phyloP scores from a whole-genome alignment of 192 early-diverging fungal species.

The Podila minutissima region DNA sequence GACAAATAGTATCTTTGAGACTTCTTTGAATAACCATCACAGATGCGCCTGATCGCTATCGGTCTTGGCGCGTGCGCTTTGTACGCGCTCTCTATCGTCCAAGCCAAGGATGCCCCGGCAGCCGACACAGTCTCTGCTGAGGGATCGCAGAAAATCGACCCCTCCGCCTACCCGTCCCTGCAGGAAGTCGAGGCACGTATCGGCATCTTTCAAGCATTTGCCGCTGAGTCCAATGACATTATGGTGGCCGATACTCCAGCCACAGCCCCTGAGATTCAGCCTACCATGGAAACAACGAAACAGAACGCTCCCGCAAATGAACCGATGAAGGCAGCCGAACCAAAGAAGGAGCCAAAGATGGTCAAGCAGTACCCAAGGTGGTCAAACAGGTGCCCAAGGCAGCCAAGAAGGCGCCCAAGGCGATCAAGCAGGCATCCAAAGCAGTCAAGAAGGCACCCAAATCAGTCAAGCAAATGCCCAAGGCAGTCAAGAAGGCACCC shows the following conservation, averaged over 20 bases:
- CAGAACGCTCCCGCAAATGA: background rate
- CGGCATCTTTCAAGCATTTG: conserved; percentile 14
- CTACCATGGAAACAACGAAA: background rate
- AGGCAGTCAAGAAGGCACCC: background rate
- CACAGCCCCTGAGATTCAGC: background rate
- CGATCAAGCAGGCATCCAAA: background rate
- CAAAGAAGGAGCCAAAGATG: background rate
- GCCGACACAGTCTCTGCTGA: conserved; percentile 2
- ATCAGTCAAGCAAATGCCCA: background rate
- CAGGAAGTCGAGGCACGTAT: conserved; percentile 21
- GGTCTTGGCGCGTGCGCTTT: conserved; percentile 20
- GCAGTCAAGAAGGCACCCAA: background rate
- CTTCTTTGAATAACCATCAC: background rate
- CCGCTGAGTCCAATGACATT: background rate
- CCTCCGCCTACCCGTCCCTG: conserved; percentile 11
- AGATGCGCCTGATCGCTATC: conserved; percentile 37
- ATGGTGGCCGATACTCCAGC: background rate
- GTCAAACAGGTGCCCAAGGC: background rate
- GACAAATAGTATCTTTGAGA: background rate
- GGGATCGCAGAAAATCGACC: conserved; percentile 9
- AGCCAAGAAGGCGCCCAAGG: background rate
- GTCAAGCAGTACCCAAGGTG: background rate
- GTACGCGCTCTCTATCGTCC: conserved; percentile 10
- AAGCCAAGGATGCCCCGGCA: conserved; percentile 11
- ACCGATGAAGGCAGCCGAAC: background rate